Evolutionary conservation across 306 rosid species (phyloP).

Genomic region (Quercus bicolor): DNA sequence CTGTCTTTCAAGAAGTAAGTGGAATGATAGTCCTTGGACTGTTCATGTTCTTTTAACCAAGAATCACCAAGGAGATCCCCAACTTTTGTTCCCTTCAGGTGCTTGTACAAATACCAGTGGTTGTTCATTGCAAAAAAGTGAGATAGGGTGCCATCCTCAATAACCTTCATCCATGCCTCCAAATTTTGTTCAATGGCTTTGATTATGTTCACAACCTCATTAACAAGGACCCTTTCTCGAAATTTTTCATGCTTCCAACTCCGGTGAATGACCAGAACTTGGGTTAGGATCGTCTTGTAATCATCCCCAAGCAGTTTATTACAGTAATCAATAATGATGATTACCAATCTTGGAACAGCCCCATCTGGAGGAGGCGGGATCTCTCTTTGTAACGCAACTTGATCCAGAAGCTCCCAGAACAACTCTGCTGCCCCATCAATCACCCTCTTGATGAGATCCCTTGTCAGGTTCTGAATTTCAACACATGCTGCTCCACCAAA

Average conservation of each 20-base stretch:
- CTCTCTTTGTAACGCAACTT: slow-evolving; percentile 85
- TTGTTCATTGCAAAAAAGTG: slow-evolving; percentile 88
- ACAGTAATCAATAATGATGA: slow-evolving; percentile 81
- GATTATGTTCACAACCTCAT: slow-evolving; percentile 58
- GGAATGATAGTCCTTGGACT: slow-evolving; percentile 65
- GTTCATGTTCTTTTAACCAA: slow-evolving; percentile 76
- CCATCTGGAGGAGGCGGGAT: slow-evolving; percentile 87
- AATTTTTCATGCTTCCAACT: slow-evolving; percentile 92
- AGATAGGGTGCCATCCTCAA: slow-evolving; percentile 51
- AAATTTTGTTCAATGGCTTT: slow-evolving; percentile 75
- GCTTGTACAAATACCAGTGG: slow-evolving; percentile 81
- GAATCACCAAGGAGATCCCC: slow-evolving; percentile 73
- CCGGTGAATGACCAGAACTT: slow-evolving; percentile 82
- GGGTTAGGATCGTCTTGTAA: slow-evolving; percentile 85
- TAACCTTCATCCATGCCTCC: slow-evolving; percentile 82
- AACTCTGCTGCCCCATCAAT: slow-evolving; percentile 91
- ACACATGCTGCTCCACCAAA: slow-evolving; percentile 84
- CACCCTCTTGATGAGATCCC: slow-evolving; percentile 91
- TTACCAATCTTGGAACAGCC: slow-evolving; percentile 69
- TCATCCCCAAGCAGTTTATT: slow-evolving; percentile 84
- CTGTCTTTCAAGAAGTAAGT: slow-evolving; percentile 68
- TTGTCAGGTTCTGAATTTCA: slow-evolving; percentile 89
- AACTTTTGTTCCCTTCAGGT: slow-evolving; percentile 79
- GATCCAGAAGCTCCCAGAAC: slow-evolving; percentile 87
- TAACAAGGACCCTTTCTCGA: slow-evolving; percentile 75